phyloP scores from a whole-genome alignment of 805 yeast genomes.

The Candida pseudofarinosa region DNA sequence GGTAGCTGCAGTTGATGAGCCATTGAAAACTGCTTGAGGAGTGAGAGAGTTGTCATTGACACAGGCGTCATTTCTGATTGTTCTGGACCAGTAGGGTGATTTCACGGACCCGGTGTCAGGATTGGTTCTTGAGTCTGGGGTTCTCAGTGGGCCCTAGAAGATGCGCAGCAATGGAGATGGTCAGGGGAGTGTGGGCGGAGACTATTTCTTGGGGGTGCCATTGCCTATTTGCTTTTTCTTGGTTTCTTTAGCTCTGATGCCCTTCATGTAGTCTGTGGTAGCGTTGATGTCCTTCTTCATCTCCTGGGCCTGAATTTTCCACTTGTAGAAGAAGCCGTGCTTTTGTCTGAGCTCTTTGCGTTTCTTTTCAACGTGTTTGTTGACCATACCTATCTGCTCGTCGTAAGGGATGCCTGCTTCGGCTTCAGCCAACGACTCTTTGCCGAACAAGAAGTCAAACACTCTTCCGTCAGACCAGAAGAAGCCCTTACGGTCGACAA shows the following conservation, averaged over 20 bases:
- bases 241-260: background rate
- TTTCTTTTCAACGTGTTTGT: conserved; percentile 45
- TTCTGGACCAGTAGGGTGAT: too few species aligned
- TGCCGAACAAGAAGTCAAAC: conserved; percentile 76
- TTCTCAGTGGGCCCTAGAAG: too few species aligned
- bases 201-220: background rate
- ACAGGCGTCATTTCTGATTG: too few species aligned
- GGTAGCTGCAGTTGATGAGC: too few species aligned
- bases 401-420: conserved; percentile 66
- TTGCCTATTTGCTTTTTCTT: conserved; percentile 1
- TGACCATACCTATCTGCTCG: conserved; percentile 49
- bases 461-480: conserved; percentile 93
- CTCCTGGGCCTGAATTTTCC: conserved; percentile 39
- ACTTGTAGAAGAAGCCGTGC: conserved; percentile 59
- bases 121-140: too few species aligned
- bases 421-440: conserved; percentile 71
- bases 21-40: too few species aligned
- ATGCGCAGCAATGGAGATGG: too few species aligned
- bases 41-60: too few species aligned
- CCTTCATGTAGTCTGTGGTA: conserved; percentile 20
- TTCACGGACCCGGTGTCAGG: too few species aligned
- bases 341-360: conserved; percentile 48
- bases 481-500: conserved; percentile 81
- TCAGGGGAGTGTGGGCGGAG: too few species aligned
- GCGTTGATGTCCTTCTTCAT: conserved; percentile 23